phyloP scores from a whole-genome alignment of 345 rosid genomes.

The Lenwebbia sp. region DNA sequence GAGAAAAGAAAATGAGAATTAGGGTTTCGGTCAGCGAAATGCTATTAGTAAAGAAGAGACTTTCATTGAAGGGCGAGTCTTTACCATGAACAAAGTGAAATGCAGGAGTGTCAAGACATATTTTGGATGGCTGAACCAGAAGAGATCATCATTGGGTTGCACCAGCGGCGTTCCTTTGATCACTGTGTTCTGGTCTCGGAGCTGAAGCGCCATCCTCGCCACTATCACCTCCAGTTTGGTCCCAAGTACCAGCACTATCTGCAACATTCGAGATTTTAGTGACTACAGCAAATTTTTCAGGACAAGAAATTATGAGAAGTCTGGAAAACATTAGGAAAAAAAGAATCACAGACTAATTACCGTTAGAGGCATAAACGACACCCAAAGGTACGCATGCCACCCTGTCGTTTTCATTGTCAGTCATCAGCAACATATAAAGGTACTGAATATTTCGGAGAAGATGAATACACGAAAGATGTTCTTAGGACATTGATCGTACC shows the following conservation, averaged over 20 bases:
- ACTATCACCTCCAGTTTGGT: conserved; percentile 52
- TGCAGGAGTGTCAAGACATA: conserved; percentile 42
- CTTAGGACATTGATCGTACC: conserved; percentile 28
- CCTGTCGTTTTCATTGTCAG: conserved; percentile 24
- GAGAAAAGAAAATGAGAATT: background rate
- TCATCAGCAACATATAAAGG: background rate
- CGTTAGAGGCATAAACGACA: conserved; percentile 62
- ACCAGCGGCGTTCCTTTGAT: conserved; percentile 42
- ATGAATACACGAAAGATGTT: background rate
- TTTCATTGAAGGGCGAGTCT: background rate
- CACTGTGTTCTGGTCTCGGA: conserved; percentile 25
- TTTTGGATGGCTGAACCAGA: conserved; percentile 49
- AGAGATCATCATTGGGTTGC: conserved; percentile 40
- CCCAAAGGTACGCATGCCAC: conserved; percentile 50
- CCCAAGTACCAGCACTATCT: conserved; percentile 37
- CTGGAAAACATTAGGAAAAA: too few relatives aligned
- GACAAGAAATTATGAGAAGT: background rate
- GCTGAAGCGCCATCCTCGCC: conserved; percentile 37
- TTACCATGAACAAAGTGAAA: conserved; percentile 35
- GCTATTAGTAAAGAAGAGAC: background rate
- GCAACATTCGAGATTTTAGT: background rate
- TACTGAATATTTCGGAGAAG: background rate
- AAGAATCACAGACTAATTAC: conserved; percentile 18
- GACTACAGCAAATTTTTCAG: background rate
- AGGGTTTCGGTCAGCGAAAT: background rate